A percentile compares a stretch with the other conserved stretches of the same genome.
Conservation (phyloP, 306 rosid genomes). For the Medicago truncatula region MtrunA17r5.0-ANR NC_053043.1:15927001-15927500, state of each 20-base stretch:
- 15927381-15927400: conserved; percentile 41
- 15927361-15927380: conserved; percentile 44
- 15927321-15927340: conserved; percentile 42
- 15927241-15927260: not conserved
- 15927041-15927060: too few species aligned
- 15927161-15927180: too few species aligned
- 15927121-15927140: too few species aligned
- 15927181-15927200: too few species aligned
- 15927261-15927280: conserved; percentile 32
- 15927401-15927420: conserved; percentile 49
- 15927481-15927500: conserved; percentile 65
- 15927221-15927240: not conserved
- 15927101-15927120: too few species aligned
- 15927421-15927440: conserved; percentile 38
- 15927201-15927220: not conserved
- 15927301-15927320: conserved; percentile 29
- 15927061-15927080: too few species aligned
- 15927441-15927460: conserved; percentile 47
- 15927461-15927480: conserved; percentile 44
- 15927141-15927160: too few species aligned
- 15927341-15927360: conserved; percentile 38
- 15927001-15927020: too few species aligned
- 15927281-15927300: conserved; percentile 32
- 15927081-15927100: too few species aligned
- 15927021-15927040: too few species aligned